A percentile compares a stretch with the other conserved stretches of the same genome.
Evolutionary conservation across 2,329 filamentous ascomycete genomes (phyloP).

Genomic region (Penicillium sp.): DNA sequence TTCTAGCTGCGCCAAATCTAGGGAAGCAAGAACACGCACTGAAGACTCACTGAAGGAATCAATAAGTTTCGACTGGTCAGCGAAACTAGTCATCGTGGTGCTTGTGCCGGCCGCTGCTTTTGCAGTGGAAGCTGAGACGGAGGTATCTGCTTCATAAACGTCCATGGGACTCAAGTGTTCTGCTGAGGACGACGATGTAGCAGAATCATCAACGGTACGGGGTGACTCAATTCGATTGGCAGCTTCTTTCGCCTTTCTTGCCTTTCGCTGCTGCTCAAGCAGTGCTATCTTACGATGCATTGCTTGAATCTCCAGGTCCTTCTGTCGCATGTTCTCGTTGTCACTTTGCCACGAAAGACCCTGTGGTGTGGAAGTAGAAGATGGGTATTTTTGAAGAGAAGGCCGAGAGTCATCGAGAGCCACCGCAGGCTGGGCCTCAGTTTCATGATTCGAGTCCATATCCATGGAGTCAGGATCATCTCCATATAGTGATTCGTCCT

Average conservation of each 20-base stretch:
- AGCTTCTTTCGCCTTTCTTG: conserved; percentile 43
- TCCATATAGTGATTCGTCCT: conserved; percentile 52
- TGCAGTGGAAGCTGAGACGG: not conserved
- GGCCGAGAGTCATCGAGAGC: conserved; percentile 48
- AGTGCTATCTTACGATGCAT: conserved; percentile 54
- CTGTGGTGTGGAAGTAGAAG: conserved; percentile 36
- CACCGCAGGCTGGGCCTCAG: not conserved
- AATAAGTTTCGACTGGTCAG: conserved; percentile 5
- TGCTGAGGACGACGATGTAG: conserved; percentile 19
- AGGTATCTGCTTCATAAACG: conserved; percentile 4
- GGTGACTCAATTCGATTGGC: conserved; percentile 40
- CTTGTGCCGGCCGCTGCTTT: not conserved
- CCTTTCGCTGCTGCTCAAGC: conserved; percentile 45
- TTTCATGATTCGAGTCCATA: conserved; percentile 17
- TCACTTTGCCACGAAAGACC: conserved; percentile 39
- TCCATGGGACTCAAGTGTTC: conserved; percentile 12
- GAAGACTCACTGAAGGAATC: conserved; percentile 18
- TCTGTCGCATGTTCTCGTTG: conserved; percentile 47
- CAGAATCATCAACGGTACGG: conserved; percentile 24
- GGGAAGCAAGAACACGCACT: conserved; percentile 18
- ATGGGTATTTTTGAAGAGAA: conserved; percentile 41
- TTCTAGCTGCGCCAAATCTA: conserved; percentile 28
- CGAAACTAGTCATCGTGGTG: not conserved
- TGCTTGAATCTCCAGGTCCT: conserved; percentile 50
- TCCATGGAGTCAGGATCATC: conserved; percentile 35